These are phyloP conservation scores for Lactarius hatsudake DNA, from an alignment of 768 basidiomycete genomes.

Conservation along the genomic window DNA sequence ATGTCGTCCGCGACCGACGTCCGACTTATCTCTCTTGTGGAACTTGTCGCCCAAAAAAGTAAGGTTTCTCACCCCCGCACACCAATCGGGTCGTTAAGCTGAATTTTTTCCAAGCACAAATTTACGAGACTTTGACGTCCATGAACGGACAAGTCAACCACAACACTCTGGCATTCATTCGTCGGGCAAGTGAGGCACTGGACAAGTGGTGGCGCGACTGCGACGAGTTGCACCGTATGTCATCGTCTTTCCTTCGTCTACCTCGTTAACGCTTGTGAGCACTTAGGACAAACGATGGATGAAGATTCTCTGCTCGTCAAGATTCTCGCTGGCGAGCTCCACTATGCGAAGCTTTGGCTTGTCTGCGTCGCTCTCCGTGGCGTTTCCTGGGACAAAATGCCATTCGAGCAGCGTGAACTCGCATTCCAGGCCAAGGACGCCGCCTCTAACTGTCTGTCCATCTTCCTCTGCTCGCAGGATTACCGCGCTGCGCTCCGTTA, in stretches of 20 bases:
- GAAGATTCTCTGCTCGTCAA: conserved; percentile 84
- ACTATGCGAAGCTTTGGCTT: conserved; percentile 94
- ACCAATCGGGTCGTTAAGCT: background rate
- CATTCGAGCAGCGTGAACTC: conserved; percentile 90
- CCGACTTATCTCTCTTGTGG: conserved; percentile 81
- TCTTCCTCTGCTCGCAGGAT: conserved; percentile 77
- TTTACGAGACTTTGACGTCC: conserved; percentile 85
- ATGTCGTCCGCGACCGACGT: conserved; percentile 91
- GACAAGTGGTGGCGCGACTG: conserved; percentile 92
- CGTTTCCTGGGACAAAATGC: conserved; percentile 94
- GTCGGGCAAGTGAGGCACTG: conserved; percentile 79
- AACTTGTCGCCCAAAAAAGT: conserved; percentile 92
- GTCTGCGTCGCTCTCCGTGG: conserved; percentile 91
- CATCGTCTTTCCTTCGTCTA: conserved; percentile 3
- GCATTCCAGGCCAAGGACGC: conserved; percentile 96
- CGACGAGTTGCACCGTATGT: conserved; percentile 76
- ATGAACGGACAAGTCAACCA: conserved; percentile 84
- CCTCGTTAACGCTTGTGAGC: conserved; percentile 17
- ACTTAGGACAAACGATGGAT: conserved; percentile 71
- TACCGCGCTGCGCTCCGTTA: conserved; percentile 88
- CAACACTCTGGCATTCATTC: conserved; percentile 81
- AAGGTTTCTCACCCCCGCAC: conserved; percentile 28
- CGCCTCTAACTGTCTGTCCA: conserved; percentile 78
- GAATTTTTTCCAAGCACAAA: conserved; percentile 61
- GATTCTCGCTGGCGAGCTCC: conserved; percentile 82